Base-by-base conservation (phyloP, 441 rosid species). In the Gossypium schwendimanii region DNA sequence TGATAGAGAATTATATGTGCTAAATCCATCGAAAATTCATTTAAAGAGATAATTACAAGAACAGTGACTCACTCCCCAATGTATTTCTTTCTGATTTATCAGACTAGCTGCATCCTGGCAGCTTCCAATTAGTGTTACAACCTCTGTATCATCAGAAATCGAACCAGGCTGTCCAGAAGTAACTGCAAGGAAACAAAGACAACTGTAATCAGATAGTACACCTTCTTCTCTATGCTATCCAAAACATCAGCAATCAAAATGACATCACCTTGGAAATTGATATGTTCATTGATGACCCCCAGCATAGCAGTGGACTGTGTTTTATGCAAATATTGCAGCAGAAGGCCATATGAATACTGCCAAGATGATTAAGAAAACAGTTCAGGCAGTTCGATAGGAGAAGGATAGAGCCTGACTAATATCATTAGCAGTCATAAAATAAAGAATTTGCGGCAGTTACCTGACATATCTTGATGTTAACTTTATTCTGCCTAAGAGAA, bases 281-380 rank as follows among this genome's bases (percentile, higher is more conserved):
- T 89, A 72, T 80, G 97, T 77, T 92, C 99, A 50, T 93, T 93
- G 50, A 93, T 80, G 79, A 93, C 88, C 76, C 98, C 97, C 58
- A 90, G 98, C 90, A 96, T 87, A 33, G 85, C 81, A 71, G 92
- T 87, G 55, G 92, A 93, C 58, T 92, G 88, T 55, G 89, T 80
- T 75, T 88, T 94, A 77, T 89, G 98, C 49, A 96, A 87, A 82
- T 90, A 88, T 81, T 96, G 96, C 83, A 96, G 81, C 73, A 96
- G 87, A 39, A 96, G 97, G 72, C 93, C 98, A 75, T 92, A 84
- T 66, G 99, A 89, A 82, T 90, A 93, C 99, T 96, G 88, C 73
- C 64, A 83, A 79, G 77, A 73, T 39, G 39, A 77, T 45, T 10
- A n/a, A 33, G 44, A 11, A 77, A 73, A 7, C 69, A 23, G 23